Evolutionary conservation across 192 early-diverging fungal genomes (phyloP).

Genomic region (Geranomyces variabilis): DNA sequence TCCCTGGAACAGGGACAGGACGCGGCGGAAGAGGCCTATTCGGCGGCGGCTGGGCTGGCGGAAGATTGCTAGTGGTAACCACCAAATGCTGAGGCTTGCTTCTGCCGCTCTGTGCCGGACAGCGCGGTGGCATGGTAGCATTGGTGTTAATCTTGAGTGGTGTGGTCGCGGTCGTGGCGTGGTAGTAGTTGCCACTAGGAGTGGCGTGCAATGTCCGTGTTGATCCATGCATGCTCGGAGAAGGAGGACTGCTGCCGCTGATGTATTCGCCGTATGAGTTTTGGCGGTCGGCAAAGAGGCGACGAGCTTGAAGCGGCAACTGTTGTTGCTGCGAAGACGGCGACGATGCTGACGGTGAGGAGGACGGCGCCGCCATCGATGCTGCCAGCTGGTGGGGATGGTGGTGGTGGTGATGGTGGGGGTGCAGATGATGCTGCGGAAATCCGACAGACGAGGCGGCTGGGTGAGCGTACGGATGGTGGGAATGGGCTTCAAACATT

Average conservation of each 20-base stretch:
- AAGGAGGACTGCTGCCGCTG: slow-evolving; percentile 4
- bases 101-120: background rate
- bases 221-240: no score
- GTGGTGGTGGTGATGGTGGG: no score
- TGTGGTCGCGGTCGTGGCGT: background rate
- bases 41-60: slow-evolving; percentile 18
- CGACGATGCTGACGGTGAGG: background rate
- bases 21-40: slow-evolving; percentile 21
- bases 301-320: slow-evolving; percentile 23
- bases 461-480: no score
- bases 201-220: background rate
- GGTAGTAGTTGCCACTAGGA: background rate
- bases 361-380: no score
- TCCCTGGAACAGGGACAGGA: background rate
- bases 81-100: background rate
- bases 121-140: background rate
- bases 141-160: background rate
- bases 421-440: no score
- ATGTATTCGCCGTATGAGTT: background rate
- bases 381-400: no score
- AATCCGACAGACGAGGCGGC: no score
- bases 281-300: slow-evolving; percentile 10
- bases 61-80: slow-evolving; percentile 16
- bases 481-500: no score
- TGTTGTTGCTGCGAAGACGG: background rate